Conservation (phyloP, 2,329 filamentous ascomycete genomes). For the Ophiocordyceps camponoti-floridani region DNA sequence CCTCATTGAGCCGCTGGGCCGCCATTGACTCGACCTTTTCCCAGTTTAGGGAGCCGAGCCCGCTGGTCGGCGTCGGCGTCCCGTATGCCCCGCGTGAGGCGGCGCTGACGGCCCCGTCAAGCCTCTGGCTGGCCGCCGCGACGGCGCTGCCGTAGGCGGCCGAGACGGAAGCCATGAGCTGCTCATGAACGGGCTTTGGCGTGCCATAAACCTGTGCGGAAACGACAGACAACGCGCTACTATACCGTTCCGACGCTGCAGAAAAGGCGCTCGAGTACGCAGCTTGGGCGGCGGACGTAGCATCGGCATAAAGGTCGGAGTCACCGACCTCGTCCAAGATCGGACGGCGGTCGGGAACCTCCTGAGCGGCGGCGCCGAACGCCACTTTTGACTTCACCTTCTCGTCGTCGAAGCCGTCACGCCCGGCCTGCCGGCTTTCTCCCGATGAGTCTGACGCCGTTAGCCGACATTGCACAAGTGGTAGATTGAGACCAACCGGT, state of each 20-base stretch:
- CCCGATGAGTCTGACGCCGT: neutral
- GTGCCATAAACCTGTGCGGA: slow-evolving; percentile 51
- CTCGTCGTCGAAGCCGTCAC: slow-evolving; percentile 9
- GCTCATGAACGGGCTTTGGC: slow-evolving; percentile 49
- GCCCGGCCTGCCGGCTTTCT: slow-evolving; percentile 5
- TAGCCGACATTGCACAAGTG: neutral
- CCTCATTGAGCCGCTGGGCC: slow-evolving; percentile 49
- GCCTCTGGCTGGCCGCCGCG: slow-evolving; percentile 38
- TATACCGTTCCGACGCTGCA: slow-evolving; percentile 49
- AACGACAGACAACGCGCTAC: slow-evolving; percentile 46
- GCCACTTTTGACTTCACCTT: slow-evolving; percentile 13
- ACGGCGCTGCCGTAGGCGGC: slow-evolving; percentile 50
- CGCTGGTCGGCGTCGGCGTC: slow-evolving; percentile 23
- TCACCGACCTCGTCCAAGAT: slow-evolving; percentile 27
- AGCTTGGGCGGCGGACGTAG: slow-evolving; percentile 27
- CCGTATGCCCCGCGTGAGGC: slow-evolving; percentile 31
- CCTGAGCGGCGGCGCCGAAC: slow-evolving; percentile 32
- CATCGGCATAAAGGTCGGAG: slow-evolving; percentile 15
- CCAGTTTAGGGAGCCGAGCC: slow-evolving; percentile 26
- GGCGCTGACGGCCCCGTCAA: slow-evolving; percentile 35
- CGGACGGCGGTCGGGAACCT: slow-evolving; percentile 26
- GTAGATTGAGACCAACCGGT: neutral
- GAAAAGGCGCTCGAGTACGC: slow-evolving; percentile 49
- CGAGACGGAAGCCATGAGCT: slow-evolving; percentile 51
- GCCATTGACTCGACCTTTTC: slow-evolving; percentile 43